These are phyloP conservation scores for Ophiostoma sp. DNA, from an alignment of 2,329 filamentous ascomycete genomes.

Conservation along the genomic window DNA sequence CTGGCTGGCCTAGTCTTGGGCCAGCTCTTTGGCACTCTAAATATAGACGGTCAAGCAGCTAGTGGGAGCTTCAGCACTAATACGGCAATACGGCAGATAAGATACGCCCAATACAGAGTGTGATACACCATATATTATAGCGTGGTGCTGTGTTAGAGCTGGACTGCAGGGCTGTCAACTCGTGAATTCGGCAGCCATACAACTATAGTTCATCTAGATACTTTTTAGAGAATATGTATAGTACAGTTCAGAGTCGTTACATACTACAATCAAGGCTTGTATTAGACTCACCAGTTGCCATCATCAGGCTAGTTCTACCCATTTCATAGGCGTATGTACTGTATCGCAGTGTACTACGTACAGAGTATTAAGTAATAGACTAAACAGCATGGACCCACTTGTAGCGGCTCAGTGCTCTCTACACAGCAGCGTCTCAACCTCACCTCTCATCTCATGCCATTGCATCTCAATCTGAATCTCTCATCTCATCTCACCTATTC, in stretches of 20 bases:
- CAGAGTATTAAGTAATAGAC: neutral
- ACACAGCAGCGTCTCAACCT: neutral
- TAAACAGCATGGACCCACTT: neutral
- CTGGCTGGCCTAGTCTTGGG: too few species aligned
- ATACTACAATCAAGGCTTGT: too few species aligned
- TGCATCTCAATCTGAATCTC: neutral
- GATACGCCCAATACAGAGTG: neutral
- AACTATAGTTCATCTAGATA: too few species aligned
- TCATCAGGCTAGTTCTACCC: neutral
- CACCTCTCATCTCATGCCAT: slow-evolving; percentile 1
- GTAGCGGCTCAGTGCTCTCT: neutral
- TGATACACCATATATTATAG: too few species aligned
- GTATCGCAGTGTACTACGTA: too few species aligned
- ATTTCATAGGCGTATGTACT: neutral
- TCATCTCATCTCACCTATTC: neutral
- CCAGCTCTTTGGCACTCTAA: too few species aligned
- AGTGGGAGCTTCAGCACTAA: neutral
- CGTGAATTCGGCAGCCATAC: too few species aligned
- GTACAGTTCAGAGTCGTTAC: too few species aligned
- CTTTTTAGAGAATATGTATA: too few species aligned
- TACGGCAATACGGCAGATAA: neutral
- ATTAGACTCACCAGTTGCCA: neutral
- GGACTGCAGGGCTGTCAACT: too few species aligned
- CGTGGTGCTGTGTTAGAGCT: too few species aligned
- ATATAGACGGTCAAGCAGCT: neutral